A percentile compares a stretch with the other conserved stretches of the same genome.
These are phyloP conservation scores for Rubia peregrina DNA, from an alignment of 305 asterid genomes.

Conservation along the genomic window DNA sequence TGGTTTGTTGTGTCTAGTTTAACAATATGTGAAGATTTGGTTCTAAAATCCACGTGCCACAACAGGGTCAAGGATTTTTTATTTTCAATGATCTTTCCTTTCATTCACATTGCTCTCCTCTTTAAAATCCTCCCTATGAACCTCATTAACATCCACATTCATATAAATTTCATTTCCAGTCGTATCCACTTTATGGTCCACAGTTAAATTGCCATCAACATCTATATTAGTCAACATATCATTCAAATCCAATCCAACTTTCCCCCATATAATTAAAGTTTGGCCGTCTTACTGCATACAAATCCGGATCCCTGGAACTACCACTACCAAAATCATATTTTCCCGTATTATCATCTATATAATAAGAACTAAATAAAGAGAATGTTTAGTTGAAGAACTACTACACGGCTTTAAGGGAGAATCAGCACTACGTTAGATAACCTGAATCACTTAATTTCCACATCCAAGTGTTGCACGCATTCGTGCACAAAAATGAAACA, in stretches of 20 bases:
- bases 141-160: background rate
- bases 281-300: conserved; percentile 6
- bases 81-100: background rate
- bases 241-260: background rate
- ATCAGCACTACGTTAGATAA: no score
- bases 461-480: no score
- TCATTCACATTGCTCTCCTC: background rate
- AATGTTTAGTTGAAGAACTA: no score
- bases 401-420: no score
- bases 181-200: background rate
- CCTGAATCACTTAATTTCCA: no score
- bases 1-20: no score
- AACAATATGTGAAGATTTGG: no score
- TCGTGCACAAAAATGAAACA: no score
- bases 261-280: background rate
- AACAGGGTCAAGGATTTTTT: no score
- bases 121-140: background rate
- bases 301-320: conserved; percentile 26
- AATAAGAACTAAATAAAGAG: no score
- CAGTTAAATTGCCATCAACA: background rate
- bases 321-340: conserved; percentile 17
- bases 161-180: background rate
- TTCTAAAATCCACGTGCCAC: no score
- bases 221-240: background rate
- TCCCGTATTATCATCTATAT: no score